Evolutionary conservation across 176 grass and related monocot genomes (phyloP), one percentile per base, ranked within the genome.

Genomic region (Otatea glauca): DNA sequence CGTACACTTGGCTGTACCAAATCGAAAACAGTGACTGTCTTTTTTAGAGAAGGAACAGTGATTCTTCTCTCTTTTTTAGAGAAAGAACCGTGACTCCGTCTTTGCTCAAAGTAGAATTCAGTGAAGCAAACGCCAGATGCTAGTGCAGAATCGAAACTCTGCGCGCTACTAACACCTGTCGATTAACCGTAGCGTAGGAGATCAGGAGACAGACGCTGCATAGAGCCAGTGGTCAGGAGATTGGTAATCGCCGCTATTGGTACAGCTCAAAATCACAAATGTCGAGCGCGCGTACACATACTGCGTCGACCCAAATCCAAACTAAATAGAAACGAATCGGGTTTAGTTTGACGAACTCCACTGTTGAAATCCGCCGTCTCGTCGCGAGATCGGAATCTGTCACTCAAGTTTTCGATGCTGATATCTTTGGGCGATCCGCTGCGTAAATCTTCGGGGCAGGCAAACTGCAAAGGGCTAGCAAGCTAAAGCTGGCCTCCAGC

Each of bases 361-460:
- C 37, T 50, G 45, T 7, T 12, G 70, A 81, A 75, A 87, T 81
- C 70, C 65, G 14, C 25, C 5, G 71, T 87, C 77, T 48, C 85
- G 1, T 81, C 85, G 70, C 1, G 43, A 82, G 63, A 87, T 87
- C 71, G 62, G 85, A 87, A 87, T 81, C 85, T 81, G 61, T 81
- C 85, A 38, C 7, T 61, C 70, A 25, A 27, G 23, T 58, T 80
- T 45, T 23, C 23, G 68, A 72, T 81, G 77, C 58, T 38, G 77
- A 87, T 76, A 87, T 75, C 78, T 68, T 58, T 21, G 85, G 8
- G 50, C 14, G 70, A 81, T 81, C 50, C 24, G 64, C 47, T 72
- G 35, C 60, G 10, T 25, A 15, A 43, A 37, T 9, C 58, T 72
- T 21, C 80, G 2, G 21, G 24, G 39, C 5, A 15, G 25, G 12